Conservation (phyloP, 73 alveolate species). For the Effrenium voratum region DNA sequence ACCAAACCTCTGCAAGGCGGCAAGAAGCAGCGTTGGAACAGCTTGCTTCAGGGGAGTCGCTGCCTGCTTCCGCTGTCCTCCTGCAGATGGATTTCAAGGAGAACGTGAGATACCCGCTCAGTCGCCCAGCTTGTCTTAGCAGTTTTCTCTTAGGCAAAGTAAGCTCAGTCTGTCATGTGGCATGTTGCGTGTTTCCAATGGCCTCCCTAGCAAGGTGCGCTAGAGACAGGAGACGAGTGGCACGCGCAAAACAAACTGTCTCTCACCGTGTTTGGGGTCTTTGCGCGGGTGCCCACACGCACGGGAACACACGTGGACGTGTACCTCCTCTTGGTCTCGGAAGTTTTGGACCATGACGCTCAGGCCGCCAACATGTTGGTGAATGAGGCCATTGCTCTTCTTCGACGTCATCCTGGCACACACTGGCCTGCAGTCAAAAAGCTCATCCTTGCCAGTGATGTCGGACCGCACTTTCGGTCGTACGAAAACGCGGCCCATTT, state of each 20-base stretch:
- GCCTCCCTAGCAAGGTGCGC: not conserved
- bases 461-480: slow-evolving; percentile 33
- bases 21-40: not conserved
- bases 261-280: slow-evolving; percentile 9
- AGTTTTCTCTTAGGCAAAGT: not conserved
- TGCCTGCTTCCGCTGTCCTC: not conserved
- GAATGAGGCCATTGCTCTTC: not conserved
- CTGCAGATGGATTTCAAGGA: slow-evolving; percentile 36
- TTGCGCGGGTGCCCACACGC: not conserved
- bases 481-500: slow-evolving; percentile 32
- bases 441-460: not conserved
- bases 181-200: not conserved
- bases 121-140: not conserved
- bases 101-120: slow-evolving; percentile 28
- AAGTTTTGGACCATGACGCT: slow-evolving; percentile 30
- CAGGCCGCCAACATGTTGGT: not conserved
- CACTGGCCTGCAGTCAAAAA: not conserved
- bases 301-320: not conserved
- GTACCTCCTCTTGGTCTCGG: not conserved
- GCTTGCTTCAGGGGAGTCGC: not conserved
- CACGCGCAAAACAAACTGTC: slow-evolving; percentile 40
- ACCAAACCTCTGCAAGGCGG: slow-evolving; percentile 2
- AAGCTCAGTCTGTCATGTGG: not conserved
- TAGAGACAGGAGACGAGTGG: not conserved
- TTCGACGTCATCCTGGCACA: not conserved